Evolutionary conservation across 768 basidiomycete genomes (phyloP).

Genomic region (Leucocoprinus birnbaumii): DNA sequence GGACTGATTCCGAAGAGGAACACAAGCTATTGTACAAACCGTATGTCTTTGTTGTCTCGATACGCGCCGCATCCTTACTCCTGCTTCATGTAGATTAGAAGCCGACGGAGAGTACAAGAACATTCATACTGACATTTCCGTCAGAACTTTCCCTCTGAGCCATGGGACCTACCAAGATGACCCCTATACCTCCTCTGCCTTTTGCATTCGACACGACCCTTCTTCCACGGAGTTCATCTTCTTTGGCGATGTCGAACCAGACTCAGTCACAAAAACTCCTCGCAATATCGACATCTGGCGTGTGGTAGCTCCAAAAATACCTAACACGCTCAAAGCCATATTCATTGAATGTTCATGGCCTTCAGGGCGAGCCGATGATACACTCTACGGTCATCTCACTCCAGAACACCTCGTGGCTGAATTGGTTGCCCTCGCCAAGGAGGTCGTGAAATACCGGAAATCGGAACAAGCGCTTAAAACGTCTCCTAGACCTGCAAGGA

Average conservation of each 20-base stretch:
- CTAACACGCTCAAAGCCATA: slow-evolving; percentile 63
- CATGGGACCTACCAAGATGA: slow-evolving; percentile 63
- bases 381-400: slow-evolving; percentile 83
- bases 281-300: slow-evolving; percentile 76
- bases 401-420: slow-evolving; percentile 81
- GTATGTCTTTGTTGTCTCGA: slow-evolving; percentile 41
- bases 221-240: slow-evolving; percentile 77
- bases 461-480: slow-evolving; percentile 20
- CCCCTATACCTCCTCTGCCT: slow-evolving; percentile 76
- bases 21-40: slow-evolving; percentile 59
- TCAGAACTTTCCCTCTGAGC: slow-evolving; percentile 64
- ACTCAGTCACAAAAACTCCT: slow-evolving; percentile 59
- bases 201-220: slow-evolving; percentile 73
- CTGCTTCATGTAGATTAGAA: slow-evolving; percentile 37
- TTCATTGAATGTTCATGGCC: slow-evolving; percentile 97
- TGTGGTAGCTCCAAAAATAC: slow-evolving; percentile 75
- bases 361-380: slow-evolving; percentile 59
- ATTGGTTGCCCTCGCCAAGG: slow-evolving; percentile 62
- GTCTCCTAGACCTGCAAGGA: slow-evolving; percentile 28
- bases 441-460: slow-evolving; percentile 46
- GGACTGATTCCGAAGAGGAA: slow-evolving; percentile 59
- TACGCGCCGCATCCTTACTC: not conserved
- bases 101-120: slow-evolving; percentile 49
- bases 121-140: slow-evolving; percentile 56
- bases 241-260: slow-evolving; percentile 93